Base-by-base conservation (phyloP, 75 land plant species). In the Ceratopteris richardii region DNA sequence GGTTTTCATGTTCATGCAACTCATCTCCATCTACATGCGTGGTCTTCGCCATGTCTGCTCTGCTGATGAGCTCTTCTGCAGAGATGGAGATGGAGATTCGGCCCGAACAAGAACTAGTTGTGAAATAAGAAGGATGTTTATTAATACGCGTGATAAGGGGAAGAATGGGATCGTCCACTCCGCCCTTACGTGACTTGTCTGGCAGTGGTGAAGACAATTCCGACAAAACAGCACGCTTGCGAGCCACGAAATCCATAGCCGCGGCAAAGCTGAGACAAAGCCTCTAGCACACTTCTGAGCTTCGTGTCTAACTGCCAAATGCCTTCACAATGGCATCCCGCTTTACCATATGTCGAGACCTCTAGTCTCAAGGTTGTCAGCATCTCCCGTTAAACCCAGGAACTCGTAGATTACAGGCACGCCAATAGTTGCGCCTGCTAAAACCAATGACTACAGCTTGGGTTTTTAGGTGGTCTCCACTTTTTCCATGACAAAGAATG, bases 51-150 rank as follows among this genome's bases (percentile, higher is more conserved):
- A 60, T 31, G 12, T 29, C 30, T 29, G 53, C 39, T 22, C 64
- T 13, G 0, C 25, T 31, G 1, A 51, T 63, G 5, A 61, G 22
- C 3, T 22, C 54, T 0, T 29, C 7, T 23, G 36, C 76, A 67
- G 22, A 82, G 83, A 43, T 65, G 58, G 66, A 93, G 76, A 88
- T 65, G 64, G 90, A 87, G 64, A 93, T 81, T 29, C 98, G 86
- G 57, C 98, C 98, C 43, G 95, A 93, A 75, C 98, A 93, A 58
- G 98, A 93, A 69, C 94, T 88, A 64, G 98, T 93, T 52, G 95
- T 93, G 84, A 73, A 93, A 72, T 60, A 82, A n/a, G 66, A 63
- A 2, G 86, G 82, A 55, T 85, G 87, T 27, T 12, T 23, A 66
- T 93, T 93, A 56, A 93, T 66, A 44, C 78, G 46, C 24, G 59